A percentile compares a stretch with the other conserved stretches of the same genome.
Conservation (phyloP, 805 yeast genomes). For the Suhomyces emberorum region DNA sequence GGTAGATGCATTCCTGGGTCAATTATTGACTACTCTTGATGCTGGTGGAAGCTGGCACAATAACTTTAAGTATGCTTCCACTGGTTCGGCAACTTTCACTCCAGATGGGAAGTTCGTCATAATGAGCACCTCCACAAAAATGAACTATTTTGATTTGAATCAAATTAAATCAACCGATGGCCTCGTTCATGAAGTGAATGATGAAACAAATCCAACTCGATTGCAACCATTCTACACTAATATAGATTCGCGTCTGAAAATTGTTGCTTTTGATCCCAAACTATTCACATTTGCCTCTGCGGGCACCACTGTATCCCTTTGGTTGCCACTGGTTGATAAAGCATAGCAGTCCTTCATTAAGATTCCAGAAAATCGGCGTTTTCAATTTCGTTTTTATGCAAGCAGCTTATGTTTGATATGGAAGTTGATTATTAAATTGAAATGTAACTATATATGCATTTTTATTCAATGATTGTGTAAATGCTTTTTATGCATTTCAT, state of each 20-base stretch:
- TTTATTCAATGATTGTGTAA: no score
- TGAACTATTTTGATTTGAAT: constrained; percentile 30
- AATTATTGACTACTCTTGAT: constrained; percentile 30
- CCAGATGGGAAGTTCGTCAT: constrained; percentile 40
- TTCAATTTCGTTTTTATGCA: no score
- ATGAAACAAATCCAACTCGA: constrained; percentile 17
- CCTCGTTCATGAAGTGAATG: constrained; percentile 13
- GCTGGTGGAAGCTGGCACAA: constrained; percentile 11
- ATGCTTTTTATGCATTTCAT: no score
- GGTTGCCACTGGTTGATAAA: constrained; percentile 33
- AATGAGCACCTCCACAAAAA: constrained; percentile 25
- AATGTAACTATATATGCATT: no score
- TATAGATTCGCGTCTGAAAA: constrained; percentile 47
- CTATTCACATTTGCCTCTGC: constrained; percentile 62
- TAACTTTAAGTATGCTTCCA: constrained; percentile 28
- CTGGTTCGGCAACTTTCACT: constrained; percentile 35
- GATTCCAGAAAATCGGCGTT: no score
- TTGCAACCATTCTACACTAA: constrained; percentile 27
- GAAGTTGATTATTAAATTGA: no score
- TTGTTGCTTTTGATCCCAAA: constrained; percentile 60
- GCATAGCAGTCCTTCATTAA: no score
- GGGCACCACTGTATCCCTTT: constrained; percentile 41
- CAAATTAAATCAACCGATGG: constrained; percentile 22
- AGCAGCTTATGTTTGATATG: no score
- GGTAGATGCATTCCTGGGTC: constrained; percentile 68